Percentiles rank a stretch among this genome's conserved stretches.
phyloP scores from a whole-genome alignment of 2,329 filamentous ascomycete genomes.

The Penicillium olsonii region DNA sequence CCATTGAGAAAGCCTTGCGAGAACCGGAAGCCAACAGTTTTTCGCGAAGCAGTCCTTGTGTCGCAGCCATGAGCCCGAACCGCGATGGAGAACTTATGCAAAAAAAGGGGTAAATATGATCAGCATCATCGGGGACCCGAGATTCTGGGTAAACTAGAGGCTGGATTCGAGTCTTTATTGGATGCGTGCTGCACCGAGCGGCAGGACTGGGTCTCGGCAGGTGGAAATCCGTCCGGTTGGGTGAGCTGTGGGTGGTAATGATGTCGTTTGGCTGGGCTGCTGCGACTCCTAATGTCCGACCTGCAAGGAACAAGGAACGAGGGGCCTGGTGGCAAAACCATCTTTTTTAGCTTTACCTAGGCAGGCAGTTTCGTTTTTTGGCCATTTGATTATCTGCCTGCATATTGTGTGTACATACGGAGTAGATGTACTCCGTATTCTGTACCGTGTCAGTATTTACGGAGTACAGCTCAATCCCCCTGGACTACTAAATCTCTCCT shows the following conservation, averaged over 20 bases:
- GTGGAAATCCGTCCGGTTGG: constrained; percentile 19
- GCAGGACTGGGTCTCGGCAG: constrained; percentile 21
- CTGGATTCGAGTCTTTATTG: constrained; percentile 11
- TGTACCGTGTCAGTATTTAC: no score
- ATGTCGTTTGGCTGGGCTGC: constrained; percentile 16
- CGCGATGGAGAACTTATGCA: neutral
- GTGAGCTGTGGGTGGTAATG: constrained; percentile 12
- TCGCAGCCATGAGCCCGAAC: constrained; percentile 3
- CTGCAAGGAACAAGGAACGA: constrained; percentile 24
- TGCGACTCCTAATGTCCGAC: constrained; percentile 12
- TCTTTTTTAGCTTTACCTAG: constrained; percentile 2
- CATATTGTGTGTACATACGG: no score
- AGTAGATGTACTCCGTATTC: no score
- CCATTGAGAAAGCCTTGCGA: constrained; percentile 3
- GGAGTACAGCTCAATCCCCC: no score
- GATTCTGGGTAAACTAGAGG: constrained; percentile 13
- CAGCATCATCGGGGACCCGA: constrained; percentile 18
- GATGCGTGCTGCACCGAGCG: constrained; percentile 16
- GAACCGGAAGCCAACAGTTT: neutral
- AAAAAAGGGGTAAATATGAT: constrained; percentile 18
- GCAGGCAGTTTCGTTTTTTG: neutral
- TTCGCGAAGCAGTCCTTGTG: neutral
- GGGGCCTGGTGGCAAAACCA: constrained; percentile 12
- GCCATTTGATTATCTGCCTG: neutral
- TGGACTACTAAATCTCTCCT: no score